Conservation (phyloP, 106 monocot genomes). For the Dendrobium nobile region DNA sequence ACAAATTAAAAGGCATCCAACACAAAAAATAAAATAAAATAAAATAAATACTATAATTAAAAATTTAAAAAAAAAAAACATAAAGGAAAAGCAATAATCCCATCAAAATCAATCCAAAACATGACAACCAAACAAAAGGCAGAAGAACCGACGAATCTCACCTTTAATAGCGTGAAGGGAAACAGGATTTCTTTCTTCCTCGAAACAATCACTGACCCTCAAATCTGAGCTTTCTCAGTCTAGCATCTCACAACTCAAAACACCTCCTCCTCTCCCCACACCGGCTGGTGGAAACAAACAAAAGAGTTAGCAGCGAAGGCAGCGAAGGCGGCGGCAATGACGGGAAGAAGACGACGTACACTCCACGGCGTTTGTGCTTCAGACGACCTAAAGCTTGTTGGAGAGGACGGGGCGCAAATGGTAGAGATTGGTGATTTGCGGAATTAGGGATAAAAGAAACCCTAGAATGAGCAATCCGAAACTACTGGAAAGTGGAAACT, state of each 20-base stretch:
- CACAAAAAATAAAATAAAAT: no score
- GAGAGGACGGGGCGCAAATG: background rate
- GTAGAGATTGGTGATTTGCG: background rate
- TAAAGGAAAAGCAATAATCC: no score
- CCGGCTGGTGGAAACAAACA: background rate
- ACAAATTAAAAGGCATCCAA: no score
- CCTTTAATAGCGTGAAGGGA: background rate
- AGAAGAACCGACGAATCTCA: background rate
- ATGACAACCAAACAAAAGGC: background rate
- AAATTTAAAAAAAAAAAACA: no score
- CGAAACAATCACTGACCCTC: background rate
- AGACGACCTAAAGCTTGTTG: background rate
- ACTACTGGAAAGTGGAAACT: background rate
- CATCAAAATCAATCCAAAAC: background rate
- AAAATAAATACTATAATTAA: no score
- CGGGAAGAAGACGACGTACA: background rate
- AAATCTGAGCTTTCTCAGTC: background rate
- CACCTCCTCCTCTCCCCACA: background rate
- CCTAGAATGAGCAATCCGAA: background rate
- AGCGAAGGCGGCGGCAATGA: background rate
- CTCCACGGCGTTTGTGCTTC: background rate
- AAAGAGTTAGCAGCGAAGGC: background rate
- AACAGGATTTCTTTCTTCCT: background rate
- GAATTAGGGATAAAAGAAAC: background rate
- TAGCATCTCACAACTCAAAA: background rate